A percentile compares a stretch with the other conserved stretches of the same genome.
phyloP scores from a whole-genome alignment of 495 filamentous ascomycete species.

The Penicillium macrosclerotiorum region DNA sequence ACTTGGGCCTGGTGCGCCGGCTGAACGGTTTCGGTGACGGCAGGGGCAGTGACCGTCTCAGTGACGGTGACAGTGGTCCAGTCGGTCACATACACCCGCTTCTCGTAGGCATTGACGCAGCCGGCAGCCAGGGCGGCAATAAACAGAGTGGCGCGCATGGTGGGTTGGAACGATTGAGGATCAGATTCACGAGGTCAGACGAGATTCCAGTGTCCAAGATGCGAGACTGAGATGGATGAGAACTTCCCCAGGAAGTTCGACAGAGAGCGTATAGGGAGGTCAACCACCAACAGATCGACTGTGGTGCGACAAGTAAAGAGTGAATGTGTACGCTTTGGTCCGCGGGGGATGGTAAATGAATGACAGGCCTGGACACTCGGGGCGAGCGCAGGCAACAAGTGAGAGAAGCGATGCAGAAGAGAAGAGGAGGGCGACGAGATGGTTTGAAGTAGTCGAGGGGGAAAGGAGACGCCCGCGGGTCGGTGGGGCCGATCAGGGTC shows the following conservation, averaged over 20 bases:
- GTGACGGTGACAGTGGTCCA: constrained; percentile 59
- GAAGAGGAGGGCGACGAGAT: constrained; percentile 9
- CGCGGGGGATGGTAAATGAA: constrained; percentile 37
- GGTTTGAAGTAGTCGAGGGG: constrained; percentile 27
- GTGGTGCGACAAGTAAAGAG: constrained; percentile 22
- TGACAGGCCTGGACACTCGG: constrained; percentile 38
- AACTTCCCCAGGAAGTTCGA: constrained; percentile 45
- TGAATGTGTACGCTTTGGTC: constrained; percentile 24
- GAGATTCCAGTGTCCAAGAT: background rate
- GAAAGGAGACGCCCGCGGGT: constrained; percentile 16
- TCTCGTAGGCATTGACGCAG: constrained; percentile 55
- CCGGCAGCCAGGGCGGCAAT: constrained; percentile 61
- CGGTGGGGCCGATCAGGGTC: constrained; percentile 9
- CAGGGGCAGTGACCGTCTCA: constrained; percentile 56
- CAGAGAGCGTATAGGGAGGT: constrained; percentile 5
- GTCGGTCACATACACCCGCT: constrained; percentile 54
- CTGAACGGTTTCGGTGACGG: constrained; percentile 19
- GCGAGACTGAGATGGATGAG: background rate
- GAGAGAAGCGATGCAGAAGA: constrained; percentile 18
- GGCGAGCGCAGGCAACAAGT: constrained; percentile 19
- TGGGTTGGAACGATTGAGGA: constrained; percentile 31
- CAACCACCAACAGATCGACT: constrained; percentile 42
- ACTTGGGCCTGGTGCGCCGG: constrained; percentile 15
- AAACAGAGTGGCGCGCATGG: constrained; percentile 69
- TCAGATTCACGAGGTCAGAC: constrained; percentile 16